These are phyloP conservation scores for Chytriomyces hyalinus DNA, from an alignment of 192 early-diverging fungal species.

Conservation along the genomic window DNA sequence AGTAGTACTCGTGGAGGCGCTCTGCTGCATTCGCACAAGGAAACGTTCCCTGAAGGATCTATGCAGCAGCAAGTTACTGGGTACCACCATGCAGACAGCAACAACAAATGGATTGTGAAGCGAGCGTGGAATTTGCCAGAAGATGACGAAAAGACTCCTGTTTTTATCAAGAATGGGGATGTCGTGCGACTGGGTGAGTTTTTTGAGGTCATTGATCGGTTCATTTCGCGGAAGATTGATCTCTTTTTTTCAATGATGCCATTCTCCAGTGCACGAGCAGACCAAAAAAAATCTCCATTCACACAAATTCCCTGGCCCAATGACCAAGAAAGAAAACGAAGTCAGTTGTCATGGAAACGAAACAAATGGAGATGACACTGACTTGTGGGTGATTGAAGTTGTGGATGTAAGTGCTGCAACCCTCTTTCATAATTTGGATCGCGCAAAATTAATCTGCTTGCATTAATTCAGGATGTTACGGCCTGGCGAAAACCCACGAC, in stretches of 20 bases:
- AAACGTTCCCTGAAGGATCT: conserved; percentile 82
- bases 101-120: conserved; percentile 88
- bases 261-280: conserved; percentile 58
- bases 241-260: too few relatives aligned
- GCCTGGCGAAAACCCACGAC: conserved; percentile 18
- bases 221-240: not conserved
- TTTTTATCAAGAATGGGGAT: conserved; percentile 79
- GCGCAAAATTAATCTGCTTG: not conserved
- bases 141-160: conserved; percentile 44
- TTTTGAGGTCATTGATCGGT: not conserved
- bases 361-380: conserved; percentile 77
- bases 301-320: conserved; percentile 77
- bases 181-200: conserved; percentile 74
- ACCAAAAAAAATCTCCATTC: conserved; percentile 86
- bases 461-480: conserved; percentile 34
- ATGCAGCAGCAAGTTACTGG: conserved; percentile 97
- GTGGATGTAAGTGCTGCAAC: conserved; percentile 61
- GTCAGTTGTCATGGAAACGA: conserved; percentile 87
- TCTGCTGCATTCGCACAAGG: conserved; percentile 91
- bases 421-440: not conserved
- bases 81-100: conserved; percentile 90
- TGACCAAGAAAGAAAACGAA: conserved; percentile 81
- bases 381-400: conserved; percentile 89
- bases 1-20: conserved; percentile 84
- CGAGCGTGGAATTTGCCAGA: conserved; percentile 57